Base-by-base conservation (phyloP, 495 filamentous ascomycete species). In the Pyronema omphalodes region DNA sequence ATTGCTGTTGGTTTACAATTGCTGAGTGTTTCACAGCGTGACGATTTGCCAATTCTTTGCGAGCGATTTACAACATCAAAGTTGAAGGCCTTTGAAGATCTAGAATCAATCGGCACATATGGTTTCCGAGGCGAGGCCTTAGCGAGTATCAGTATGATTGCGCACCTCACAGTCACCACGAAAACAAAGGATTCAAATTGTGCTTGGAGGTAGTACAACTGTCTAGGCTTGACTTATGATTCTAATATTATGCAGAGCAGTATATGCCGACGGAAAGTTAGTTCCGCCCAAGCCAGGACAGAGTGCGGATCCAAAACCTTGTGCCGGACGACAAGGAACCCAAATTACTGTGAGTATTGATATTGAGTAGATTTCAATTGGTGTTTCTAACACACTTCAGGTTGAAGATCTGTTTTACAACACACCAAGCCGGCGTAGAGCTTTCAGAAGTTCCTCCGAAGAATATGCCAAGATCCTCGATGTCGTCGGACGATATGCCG, bases 381-480 rank as follows among this genome's bases (percentile, higher is more conserved):
- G 44, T 29, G 3, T 33, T 51, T 14, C 12, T 33, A 37, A 33
- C 29, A 43, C 35, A 45, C 23, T 35, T 8, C 47, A 84, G 80
- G 82, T 96, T 33, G 91, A 99, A 61, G 93, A 99, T 64, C 70
- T 99, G 7, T 99, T 96, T 67, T 99, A 93, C 71, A 96, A 95
- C 60, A 77, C 94, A 1, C 88, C 88, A 3, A 93, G 82, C 9
- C 77, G 93, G 47, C 80, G 87, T 11, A 78, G 82, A 54, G 91
- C 93, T 18, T 99, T 96, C 60, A 77, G 91, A 41, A 94, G 89
- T 33, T 69, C 84, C 18, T 87, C 87, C 37, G 93, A 96, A 67
- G 93, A 99, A 68, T 96, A 94, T 67, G 85, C 91, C 55, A 96
- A 99, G 68, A 94, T 99, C 47, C 81, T 95, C 8, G 91, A 96